Percentiles rank a stretch among this genome's conserved stretches.
Conservation (phyloP, 257 asterid genomes). For the Ballota nigra region DNA sequence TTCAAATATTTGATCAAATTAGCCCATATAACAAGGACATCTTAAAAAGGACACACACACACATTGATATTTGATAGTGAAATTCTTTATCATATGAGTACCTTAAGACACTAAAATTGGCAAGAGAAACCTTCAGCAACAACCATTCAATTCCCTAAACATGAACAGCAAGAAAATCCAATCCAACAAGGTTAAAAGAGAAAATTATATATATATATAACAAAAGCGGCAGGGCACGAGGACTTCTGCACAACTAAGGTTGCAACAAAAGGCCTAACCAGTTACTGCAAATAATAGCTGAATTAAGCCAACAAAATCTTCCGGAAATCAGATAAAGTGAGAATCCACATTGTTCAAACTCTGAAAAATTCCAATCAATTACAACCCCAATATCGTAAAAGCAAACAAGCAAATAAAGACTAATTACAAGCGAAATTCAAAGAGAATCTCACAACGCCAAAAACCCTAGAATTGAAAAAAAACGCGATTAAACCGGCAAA, state of each 20-base stretch:
- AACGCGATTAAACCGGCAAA: not conserved
- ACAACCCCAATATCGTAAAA: not conserved
- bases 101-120: not conserved
- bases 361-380: constrained; percentile 1
- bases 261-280: constrained; percentile 3
- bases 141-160: constrained; percentile 4
- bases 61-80: not conserved
- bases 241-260: constrained; percentile 15
- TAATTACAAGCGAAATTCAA: not conserved
- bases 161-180: not conserved
- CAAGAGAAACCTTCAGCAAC: constrained; percentile 7
- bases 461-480: constrained; percentile 34
- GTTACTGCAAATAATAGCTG: not conserved
- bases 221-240: not conserved
- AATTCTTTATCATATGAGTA: not conserved
- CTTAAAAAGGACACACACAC: not conserved
- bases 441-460: not conserved
- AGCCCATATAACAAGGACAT: not conserved
- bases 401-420: not conserved
- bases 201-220: not conserved
- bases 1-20: not conserved
- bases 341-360: constrained; percentile 19
- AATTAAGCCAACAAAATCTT: constrained; percentile 15
- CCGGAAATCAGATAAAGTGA: constrained; percentile 4
- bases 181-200: not conserved